These are phyloP conservation scores for Roridomyces roridus DNA, from an alignment of 768 basidiomycete species.

Conservation along the genomic window DNA sequence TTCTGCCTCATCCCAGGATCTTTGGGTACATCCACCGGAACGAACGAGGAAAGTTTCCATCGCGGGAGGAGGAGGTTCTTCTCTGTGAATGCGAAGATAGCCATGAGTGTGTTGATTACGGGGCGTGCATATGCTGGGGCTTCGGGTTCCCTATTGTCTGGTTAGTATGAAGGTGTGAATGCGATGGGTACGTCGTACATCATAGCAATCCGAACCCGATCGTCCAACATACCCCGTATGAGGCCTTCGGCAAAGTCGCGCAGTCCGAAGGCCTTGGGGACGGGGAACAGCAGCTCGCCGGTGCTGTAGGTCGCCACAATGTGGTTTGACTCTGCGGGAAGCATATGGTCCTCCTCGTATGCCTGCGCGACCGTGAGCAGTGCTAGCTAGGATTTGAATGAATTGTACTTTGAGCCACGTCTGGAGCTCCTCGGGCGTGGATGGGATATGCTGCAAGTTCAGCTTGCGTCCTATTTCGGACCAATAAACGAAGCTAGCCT, in stretches of 20 bases:
- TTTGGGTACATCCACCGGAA: too few relatives aligned
- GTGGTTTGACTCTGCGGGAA: constrained; percentile 46
- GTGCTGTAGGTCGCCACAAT: constrained; percentile 46
- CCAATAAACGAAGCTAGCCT: constrained; percentile 53
- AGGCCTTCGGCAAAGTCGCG: constrained; percentile 40
- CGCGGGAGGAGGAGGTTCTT: constrained; percentile 49
- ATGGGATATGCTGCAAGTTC: constrained; percentile 54
- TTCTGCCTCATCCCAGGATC: too few relatives aligned
- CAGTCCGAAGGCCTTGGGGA: constrained; percentile 45
- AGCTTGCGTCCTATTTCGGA: constrained; percentile 51
- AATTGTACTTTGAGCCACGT: constrained; percentile 48
- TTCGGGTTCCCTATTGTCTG: constrained; percentile 43
- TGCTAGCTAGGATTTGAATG: too few relatives aligned
- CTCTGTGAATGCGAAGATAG: constrained; percentile 37
- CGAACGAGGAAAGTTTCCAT: too few relatives aligned
- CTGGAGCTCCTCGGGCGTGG: constrained; percentile 40
- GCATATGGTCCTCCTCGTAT: constrained; percentile 49
- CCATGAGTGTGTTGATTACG: constrained; percentile 31
- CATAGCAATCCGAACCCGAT: constrained; percentile 52
- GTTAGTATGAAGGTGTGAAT: too few relatives aligned
- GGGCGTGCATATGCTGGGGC: constrained; percentile 41
- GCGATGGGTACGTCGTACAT: too few relatives aligned
- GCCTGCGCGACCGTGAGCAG: too few relatives aligned
- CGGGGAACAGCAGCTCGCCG: constrained; percentile 45
- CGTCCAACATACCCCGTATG: constrained; percentile 45